These are phyloP conservation scores for Arctium lappa DNA, from an alignment of 129 eudicot species.

Conservation along the genomic window DNA sequence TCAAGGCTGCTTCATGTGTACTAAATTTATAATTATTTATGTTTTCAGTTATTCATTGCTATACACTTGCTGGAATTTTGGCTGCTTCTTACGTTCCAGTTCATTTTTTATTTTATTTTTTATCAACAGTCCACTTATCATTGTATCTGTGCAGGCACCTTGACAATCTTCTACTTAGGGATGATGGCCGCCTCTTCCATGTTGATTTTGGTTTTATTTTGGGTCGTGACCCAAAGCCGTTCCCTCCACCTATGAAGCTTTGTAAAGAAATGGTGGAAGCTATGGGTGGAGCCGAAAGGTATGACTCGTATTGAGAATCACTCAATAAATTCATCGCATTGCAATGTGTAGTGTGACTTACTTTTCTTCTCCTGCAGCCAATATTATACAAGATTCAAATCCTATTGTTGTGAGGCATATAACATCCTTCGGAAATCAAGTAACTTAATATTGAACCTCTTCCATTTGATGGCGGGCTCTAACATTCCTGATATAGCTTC, in stretches of 20 bases:
- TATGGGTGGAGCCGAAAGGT: slow-evolving; percentile 99
- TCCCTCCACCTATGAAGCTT: slow-evolving; percentile 99
- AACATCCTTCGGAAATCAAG: slow-evolving; percentile 97
- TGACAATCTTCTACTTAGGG: slow-evolving; percentile 84
- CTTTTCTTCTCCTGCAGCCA: slow-evolving; percentile 53
- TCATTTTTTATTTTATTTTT: not conserved
- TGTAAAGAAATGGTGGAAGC: slow-evolving; percentile 99
- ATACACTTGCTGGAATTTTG: not conserved
- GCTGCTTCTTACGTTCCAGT: not conserved
- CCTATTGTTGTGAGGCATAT: slow-evolving; percentile 98
- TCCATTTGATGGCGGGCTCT: slow-evolving; percentile 96
- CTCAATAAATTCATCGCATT: not conserved
- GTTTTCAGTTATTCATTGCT: not conserved
- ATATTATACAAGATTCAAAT: slow-evolving; percentile 92
- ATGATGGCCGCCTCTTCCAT: slow-evolving; percentile 95
- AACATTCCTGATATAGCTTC: slow-evolving; percentile 98
- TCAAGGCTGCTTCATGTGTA: not conserved
- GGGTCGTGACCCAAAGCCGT: slow-evolving; percentile 98
- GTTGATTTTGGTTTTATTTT: slow-evolving; percentile 95
- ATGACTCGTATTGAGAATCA: not conserved
- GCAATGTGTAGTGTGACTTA: not conserved
- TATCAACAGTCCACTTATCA: not conserved
- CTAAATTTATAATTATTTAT: not conserved
- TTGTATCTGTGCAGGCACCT: slow-evolving; percentile 64
- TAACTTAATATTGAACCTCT: slow-evolving; percentile 82